These are phyloP conservation scores for Leptographium procerum DNA, from an alignment of 2,329 filamentous ascomycete species.

Conservation along the genomic window DNA sequence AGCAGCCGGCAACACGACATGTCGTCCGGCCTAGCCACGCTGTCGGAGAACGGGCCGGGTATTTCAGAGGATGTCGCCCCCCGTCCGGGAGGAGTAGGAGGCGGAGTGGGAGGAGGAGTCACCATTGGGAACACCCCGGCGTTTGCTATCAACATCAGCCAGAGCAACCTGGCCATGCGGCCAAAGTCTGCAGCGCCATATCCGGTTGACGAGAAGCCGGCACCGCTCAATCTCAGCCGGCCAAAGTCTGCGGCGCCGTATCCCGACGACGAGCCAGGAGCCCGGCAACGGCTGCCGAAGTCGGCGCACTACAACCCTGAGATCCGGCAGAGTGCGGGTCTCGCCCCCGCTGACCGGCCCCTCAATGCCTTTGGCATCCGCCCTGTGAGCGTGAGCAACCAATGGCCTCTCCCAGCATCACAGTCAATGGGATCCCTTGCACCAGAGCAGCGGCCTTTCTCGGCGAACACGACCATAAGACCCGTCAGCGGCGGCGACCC, in stretches of 20 bases:
- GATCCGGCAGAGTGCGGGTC: constrained; percentile 35
- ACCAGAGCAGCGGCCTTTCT: constrained; percentile 22
- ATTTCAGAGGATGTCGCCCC: constrained; percentile 17
- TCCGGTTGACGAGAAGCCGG: constrained; percentile 53
- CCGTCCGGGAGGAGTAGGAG: not conserved
- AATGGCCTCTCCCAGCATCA: constrained; percentile 25
- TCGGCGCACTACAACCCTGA: constrained; percentile 34
- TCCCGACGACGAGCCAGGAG: constrained; percentile 36
- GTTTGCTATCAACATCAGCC: constrained; percentile 39
- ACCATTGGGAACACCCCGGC: constrained; percentile 29
- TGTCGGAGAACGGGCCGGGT: constrained; percentile 29
- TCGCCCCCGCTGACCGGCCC: constrained; percentile 35
- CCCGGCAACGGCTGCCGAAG: constrained; percentile 15
- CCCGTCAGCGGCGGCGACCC: constrained; percentile 24
- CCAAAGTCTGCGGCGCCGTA: constrained; percentile 39
- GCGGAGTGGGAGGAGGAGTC: no score
- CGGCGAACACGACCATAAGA: constrained; percentile 9
- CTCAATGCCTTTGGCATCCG: constrained; percentile 44
- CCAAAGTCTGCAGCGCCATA: constrained; percentile 55
- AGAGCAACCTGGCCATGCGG: constrained; percentile 23
- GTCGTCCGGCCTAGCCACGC: constrained; percentile 29
- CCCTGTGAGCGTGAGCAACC: constrained; percentile 22
- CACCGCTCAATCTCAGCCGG: constrained; percentile 31
- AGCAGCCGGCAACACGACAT: constrained; percentile 23
- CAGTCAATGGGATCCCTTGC: constrained; percentile 34